These are phyloP conservation scores for Aspergillus bertholletiae DNA, from an alignment of 495 filamentous ascomycete genomes.

Conservation along the genomic window DNA sequence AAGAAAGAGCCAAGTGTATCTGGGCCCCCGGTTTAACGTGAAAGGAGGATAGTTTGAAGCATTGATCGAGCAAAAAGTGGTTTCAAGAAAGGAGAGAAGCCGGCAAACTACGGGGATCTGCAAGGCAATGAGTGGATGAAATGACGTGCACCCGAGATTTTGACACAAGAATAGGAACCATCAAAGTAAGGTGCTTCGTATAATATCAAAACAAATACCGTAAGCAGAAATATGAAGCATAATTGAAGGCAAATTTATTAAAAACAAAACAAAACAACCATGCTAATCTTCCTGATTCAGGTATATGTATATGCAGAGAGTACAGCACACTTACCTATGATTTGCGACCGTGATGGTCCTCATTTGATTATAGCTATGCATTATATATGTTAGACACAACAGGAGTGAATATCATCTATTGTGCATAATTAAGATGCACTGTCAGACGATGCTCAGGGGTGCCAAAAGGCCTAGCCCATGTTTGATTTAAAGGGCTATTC, in stretches of 20 bases:
- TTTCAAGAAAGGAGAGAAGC: not conserved
- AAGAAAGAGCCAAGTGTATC: not conserved
- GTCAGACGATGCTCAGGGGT: not conserved
- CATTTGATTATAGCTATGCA: not conserved
- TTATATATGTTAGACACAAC: not conserved
- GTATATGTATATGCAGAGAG: not conserved
- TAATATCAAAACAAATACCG: too few species aligned
- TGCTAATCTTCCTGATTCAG: not conserved
- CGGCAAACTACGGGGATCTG: slow-evolving; percentile 3
- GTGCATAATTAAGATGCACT: too few species aligned
- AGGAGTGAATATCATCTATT: too few species aligned
- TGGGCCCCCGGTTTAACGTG: not conserved
- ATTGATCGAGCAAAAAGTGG: not conserved
- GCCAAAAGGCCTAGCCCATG: not conserved
- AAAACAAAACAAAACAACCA: too few species aligned
- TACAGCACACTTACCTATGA: not conserved
- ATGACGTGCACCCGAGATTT: slow-evolving; percentile 9
- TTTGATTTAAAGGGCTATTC: too few species aligned
- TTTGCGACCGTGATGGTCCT: not conserved
- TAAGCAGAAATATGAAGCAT: not conserved
- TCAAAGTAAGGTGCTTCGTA: not conserved
- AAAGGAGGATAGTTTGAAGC: not conserved
- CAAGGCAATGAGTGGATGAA: slow-evolving; percentile 3
- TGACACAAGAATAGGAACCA: not conserved
- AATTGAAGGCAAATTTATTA: too few species aligned